A percentile compares a stretch with the other conserved stretches of the same genome.
Evolutionary conservation across 208 protist genomes (phyloP).

Genomic region (Crithidia bombi): DNA sequence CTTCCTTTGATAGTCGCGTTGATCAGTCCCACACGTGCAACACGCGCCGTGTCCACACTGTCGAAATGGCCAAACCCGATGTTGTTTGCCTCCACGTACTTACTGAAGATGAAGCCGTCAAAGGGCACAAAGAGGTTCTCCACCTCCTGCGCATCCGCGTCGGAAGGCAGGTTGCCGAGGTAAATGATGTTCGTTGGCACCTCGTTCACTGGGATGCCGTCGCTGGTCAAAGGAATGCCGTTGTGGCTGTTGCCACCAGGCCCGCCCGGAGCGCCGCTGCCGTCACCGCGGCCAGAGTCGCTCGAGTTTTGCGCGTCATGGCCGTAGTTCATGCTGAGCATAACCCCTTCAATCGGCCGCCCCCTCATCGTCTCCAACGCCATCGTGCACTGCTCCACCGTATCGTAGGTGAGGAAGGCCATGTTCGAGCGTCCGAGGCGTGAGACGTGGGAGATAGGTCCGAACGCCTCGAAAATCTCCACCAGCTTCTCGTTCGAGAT

Average conservation of each 20-base stretch:
- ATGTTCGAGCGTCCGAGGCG: constrained; percentile 72
- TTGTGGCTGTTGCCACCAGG: neutral
- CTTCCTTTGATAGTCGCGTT: constrained; percentile 62
- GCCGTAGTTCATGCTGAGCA: constrained; percentile 88
- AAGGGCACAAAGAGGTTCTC: constrained; percentile 70
- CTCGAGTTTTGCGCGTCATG: constrained; percentile 44
- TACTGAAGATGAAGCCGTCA: constrained; percentile 87
- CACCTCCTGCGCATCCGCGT: constrained; percentile 69
- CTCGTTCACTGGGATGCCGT: constrained; percentile 70
- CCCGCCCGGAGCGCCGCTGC: constrained; percentile 14
- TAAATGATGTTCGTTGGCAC: constrained; percentile 87
- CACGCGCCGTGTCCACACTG: constrained; percentile 62
- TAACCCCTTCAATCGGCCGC: constrained; percentile 66
- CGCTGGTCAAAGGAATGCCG: constrained; percentile 27
- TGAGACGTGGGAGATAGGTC: constrained; percentile 66
- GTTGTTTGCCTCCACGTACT: constrained; percentile 60
- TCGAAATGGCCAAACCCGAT: constrained; percentile 91
- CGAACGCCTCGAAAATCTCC: constrained; percentile 84
- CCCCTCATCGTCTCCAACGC: constrained; percentile 80
- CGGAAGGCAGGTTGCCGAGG: constrained; percentile 74
- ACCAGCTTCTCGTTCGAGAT: constrained; percentile 71
- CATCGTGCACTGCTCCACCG: constrained; percentile 81
- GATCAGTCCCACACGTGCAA: constrained; percentile 60
- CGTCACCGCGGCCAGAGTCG: constrained; percentile 9
- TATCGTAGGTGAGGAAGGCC: constrained; percentile 88